A percentile compares a stretch with the other conserved stretches of the same genome.
phyloP scores from a whole-genome alignment of 2,329 filamentous ascomycete genomes.

The Fulvia fulva region DNA sequence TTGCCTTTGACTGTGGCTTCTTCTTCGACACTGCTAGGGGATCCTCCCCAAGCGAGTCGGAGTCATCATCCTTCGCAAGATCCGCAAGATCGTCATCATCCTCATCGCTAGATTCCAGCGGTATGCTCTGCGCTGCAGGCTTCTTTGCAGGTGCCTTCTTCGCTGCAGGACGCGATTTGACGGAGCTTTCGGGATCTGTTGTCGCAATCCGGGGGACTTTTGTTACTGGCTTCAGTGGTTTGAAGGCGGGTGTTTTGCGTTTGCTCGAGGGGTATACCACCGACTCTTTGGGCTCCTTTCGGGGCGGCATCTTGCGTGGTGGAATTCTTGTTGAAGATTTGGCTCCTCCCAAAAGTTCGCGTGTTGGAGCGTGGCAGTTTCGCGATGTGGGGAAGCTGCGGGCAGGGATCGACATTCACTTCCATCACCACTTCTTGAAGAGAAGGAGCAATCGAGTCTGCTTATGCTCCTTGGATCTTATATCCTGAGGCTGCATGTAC shows the following conservation, averaged over 20 bases:
- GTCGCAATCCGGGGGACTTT: constrained; percentile 40
- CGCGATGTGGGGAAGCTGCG: neutral
- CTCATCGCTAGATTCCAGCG: constrained; percentile 16
- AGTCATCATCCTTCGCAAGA: constrained; percentile 6
- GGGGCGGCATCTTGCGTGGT: constrained; percentile 23
- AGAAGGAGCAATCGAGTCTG: neutral
- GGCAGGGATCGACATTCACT: neutral
- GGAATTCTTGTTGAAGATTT: neutral
- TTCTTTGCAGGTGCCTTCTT: constrained; percentile 10
- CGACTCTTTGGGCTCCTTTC: constrained; percentile 32
- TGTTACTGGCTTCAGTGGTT: constrained; percentile 30
- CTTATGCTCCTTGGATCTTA: neutral
- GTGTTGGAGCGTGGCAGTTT: neutral
- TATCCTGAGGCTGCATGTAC: too few species aligned
- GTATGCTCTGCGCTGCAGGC: neutral
- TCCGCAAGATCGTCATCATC: constrained; percentile 13
- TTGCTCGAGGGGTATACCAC: constrained; percentile 34
- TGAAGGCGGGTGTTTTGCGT: constrained; percentile 32
- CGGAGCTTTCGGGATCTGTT: constrained; percentile 37
- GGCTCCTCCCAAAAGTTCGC: neutral
- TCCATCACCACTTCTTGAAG: neutral
- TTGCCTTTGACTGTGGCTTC: constrained; percentile 3
- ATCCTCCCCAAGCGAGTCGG: constrained; percentile 23
- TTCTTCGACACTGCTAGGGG: constrained; percentile 18
- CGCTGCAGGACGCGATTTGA: constrained; percentile 8